Base-by-base conservation (phyloP, 306 rosid species). In the Sicyos baderoa region DNA sequence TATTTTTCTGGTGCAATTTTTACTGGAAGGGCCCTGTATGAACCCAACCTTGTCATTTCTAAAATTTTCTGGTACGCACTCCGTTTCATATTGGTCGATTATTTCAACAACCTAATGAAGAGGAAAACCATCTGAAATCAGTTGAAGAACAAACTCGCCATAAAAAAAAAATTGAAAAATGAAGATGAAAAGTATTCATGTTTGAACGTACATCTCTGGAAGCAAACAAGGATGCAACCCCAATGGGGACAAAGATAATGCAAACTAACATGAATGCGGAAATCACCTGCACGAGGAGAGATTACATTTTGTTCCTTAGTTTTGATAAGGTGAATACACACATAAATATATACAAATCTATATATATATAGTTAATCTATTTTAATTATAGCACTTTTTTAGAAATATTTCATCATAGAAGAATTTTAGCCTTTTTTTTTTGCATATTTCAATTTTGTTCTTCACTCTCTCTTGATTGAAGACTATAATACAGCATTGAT, bases 221-320 rank as follows among this genome's bases (percentile, higher is more conserved):
- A 55, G 98, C 96, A 75, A 82, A 53, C 35, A 92, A 78, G 54
- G 96, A 83, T 68, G 78, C 95, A 79, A 92, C 89, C 78, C 98
- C 98, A 47, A 92, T 87, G 66, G 98, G 96, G 68, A 92, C 76
- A 77, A 92, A 92, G 79, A 89, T 77, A 50, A 86, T 21, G 76
- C 85, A 85, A 72, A 92, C 86, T 61, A 92, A 83, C 88, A 92
- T 54, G 86, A 92, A 92, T 22, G 89, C 87, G 22, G 98, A 89
- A 78, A 92, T 87, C 73, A 92, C 98, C 98, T 92, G 87, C 82
- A 68, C 37, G 70, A 7, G 52, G 8, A 19, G 13, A 29, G 7
- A 69, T 67, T 23, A 42, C 72, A 67, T 21, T 23, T 22, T 27
- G 53, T 23, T 67, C 65, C 65, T 29, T 59, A 47, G 15, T 48